These are phyloP conservation scores for Ambrosiella xylebori DNA, from an alignment of 2,329 filamentous ascomycete genomes.

Conservation along the genomic window DNA sequence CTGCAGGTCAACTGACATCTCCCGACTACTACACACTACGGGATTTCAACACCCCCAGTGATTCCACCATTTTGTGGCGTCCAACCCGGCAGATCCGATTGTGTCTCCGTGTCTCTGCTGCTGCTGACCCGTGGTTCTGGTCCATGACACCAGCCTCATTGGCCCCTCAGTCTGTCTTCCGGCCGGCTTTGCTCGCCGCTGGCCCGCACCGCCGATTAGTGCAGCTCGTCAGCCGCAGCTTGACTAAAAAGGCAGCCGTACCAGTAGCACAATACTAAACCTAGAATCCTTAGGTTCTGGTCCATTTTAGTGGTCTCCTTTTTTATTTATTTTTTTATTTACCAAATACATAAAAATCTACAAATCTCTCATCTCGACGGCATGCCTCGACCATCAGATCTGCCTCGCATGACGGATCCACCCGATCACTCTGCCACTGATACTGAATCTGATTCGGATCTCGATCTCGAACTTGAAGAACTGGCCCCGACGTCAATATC, in stretches of 20 bases:
- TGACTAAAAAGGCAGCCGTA: background rate
- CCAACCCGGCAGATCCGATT: background rate
- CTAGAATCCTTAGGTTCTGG: background rate
- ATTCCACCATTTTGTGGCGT: background rate
- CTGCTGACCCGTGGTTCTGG: background rate
- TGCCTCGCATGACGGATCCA: slow-evolving; percentile 36
- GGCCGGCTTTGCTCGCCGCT: background rate
- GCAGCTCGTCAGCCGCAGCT: slow-evolving; percentile 2
- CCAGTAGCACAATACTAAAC: background rate
- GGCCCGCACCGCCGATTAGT: background rate
- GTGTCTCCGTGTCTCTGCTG: background rate
- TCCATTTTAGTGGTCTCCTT: background rate
- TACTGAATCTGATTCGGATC: slow-evolving; percentile 51
- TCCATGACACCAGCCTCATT: background rate
- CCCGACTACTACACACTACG: background rate
- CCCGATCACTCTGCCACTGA: slow-evolving; percentile 36
- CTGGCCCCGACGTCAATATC: slow-evolving; percentile 42
- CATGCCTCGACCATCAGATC: slow-evolving; percentile 36
- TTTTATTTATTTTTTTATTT: background rate
- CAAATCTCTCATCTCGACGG: slow-evolving; percentile 18
- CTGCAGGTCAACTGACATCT: background rate
- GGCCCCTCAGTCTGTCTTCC: background rate
- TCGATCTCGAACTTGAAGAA: slow-evolving; percentile 62
- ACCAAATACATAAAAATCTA: background rate
- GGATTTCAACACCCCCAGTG: background rate